Evolutionary conservation across 345 rosid genomes (phyloP).

Genomic region (Kernera saxatilis): DNA sequence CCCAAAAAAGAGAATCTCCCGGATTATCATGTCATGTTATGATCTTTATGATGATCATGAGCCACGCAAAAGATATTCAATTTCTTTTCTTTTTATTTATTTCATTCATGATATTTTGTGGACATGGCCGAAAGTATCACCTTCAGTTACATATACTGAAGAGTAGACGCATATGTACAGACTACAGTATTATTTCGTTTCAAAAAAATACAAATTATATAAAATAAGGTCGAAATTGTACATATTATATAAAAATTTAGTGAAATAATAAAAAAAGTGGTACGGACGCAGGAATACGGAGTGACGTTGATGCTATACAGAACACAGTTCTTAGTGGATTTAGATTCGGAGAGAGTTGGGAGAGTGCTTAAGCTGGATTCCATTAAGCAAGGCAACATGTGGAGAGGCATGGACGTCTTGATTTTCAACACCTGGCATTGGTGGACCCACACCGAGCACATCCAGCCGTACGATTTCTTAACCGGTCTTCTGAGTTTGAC

Average conservation of each 20-base stretch:
- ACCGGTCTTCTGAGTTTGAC: neutral
- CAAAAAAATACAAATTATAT: neutral
- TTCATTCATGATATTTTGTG: neutral
- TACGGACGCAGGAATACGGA: slow-evolving; percentile 49
- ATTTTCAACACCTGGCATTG: slow-evolving; percentile 90
- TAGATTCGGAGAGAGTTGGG: slow-evolving; percentile 41
- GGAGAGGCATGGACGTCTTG: slow-evolving; percentile 89
- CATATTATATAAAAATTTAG: neutral
- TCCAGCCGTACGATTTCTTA: slow-evolving; percentile 56
- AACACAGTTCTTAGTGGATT: slow-evolving; percentile 65
- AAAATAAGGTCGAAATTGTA: neutral
- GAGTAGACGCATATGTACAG: neutral
- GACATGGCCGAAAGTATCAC: neutral
- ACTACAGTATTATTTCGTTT: neutral
- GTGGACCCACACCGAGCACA: slow-evolving; percentile 79
- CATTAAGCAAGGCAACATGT: slow-evolving; percentile 51
- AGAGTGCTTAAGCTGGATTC: slow-evolving; percentile 67
- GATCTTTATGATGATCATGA: slow-evolving; percentile 19
- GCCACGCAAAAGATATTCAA: neutral
- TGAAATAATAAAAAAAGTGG: neutral
- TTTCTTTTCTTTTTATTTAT: neutral
- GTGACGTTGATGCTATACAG: slow-evolving; percentile 50
- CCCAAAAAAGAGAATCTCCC: slow-evolving; percentile 32
- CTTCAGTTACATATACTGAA: neutral
- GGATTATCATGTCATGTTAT: slow-evolving; percentile 24